A percentile compares a stretch with the other conserved stretches of the same genome.
phyloP scores from a whole-genome alignment of 257 asterid genomes.

The Hygrophila difformis region DNA sequence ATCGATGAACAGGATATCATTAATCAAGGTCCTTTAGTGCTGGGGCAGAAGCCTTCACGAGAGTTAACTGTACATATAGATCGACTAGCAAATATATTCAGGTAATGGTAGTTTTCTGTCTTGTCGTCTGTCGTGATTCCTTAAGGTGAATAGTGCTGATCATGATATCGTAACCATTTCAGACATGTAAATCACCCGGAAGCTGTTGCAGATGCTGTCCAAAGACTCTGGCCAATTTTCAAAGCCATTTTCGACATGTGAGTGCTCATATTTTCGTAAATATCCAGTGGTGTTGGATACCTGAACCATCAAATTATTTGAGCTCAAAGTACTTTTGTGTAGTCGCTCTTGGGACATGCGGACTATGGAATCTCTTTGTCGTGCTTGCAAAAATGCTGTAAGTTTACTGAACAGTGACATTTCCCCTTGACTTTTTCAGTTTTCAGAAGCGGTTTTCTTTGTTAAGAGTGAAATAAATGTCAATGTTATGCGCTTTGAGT shows the following conservation, averaged over 20 bases:
- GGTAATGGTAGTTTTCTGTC: conserved; percentile 46
- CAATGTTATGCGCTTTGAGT: no score
- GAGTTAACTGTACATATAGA: conserved; percentile 95
- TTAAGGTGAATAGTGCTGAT: conserved; percentile 4
- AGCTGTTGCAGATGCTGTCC: conserved; percentile 98
- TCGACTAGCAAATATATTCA: conserved; percentile 84
- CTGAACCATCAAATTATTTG: conserved; percentile 14
- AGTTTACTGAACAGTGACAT: conserved; percentile 27
- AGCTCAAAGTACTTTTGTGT: conserved; percentile 27
- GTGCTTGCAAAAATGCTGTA: conserved; percentile 98
- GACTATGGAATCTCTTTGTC: conserved; percentile 97
- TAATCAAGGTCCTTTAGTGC: conserved; percentile 71
- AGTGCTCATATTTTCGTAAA: conserved; percentile 25
- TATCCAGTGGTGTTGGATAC: conserved; percentile 9
- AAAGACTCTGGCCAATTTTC: conserved; percentile 94
- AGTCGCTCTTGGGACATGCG: conserved; percentile 99
- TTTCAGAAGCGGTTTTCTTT: no score
- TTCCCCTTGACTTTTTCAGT: no score
- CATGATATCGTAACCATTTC: conserved; percentile 26
- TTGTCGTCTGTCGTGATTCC: conserved; percentile 5
- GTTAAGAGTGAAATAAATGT: no score
- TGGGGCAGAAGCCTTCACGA: conserved; percentile 87
- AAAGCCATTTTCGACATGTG: conserved; percentile 89
- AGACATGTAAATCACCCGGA: conserved; percentile 95
- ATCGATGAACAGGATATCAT: conserved; percentile 66